Base-by-base conservation (phyloP, 768 basidiomycete species). In the Trichaptum fuscoviolaceum region DNA sequence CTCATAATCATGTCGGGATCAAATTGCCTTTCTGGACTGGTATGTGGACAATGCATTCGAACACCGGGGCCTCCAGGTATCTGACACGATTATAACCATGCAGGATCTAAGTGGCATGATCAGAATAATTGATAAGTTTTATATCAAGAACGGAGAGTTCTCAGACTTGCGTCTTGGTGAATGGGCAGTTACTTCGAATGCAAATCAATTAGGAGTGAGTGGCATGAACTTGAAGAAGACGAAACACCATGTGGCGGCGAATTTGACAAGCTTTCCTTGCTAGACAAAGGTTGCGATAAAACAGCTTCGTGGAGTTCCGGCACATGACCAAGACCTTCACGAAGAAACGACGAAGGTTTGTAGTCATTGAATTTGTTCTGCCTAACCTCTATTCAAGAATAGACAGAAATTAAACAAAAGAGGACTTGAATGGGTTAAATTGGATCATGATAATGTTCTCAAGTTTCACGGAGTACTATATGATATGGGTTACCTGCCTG, bases 391-490 rank as follows among this genome's bases (percentile, higher is more conserved):
- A 52, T 12, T 52, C 6, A 26, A 57, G 4, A 24, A 18, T 30
- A 3, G 30, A 18, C 35, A 72, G 70, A 57, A 57, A 17, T 64
- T 72, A 18, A 17, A 20, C 18, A 10, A 26, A 3, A 10, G 59
- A 9, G 66, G 63, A 3, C 17, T 9, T 1, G 30, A 26, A 1
- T 75, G 75, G 75, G 24, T 26, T 12, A 23, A 52, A 1, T 58
- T 76, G 5, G 17, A 69, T 0, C 71, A 76, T 62, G 60, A 64
- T 3, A 72, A 77, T 58, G 66, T 77, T 18, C 64, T 67, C 15
- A 60, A 27, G 20, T 71, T 76, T 23, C 71, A 70, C 60, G 71
- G 70, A 0, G 30, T 75, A 24, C 63, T 67, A 3, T 68, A 66
- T 26, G 62, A 68, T 7, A 65, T 66, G 1, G 71, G 70, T 1